phyloP scores from a whole-genome alignment of 495 filamentous ascomycete species.

The Lineolata rhizophorae region DNA sequence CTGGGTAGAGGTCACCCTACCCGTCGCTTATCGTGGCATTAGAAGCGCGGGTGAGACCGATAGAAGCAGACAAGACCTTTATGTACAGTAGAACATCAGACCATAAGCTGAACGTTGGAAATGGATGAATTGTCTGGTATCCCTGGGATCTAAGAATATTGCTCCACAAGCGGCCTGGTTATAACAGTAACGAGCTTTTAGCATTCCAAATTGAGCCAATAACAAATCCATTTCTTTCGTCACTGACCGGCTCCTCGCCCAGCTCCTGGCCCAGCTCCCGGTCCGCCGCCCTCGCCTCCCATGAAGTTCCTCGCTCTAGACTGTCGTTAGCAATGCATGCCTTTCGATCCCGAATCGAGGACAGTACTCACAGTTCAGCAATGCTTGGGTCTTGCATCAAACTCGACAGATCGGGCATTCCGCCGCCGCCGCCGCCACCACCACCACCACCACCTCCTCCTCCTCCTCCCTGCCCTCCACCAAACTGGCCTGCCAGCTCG shows the following conservation, averaged over 20 bases:
- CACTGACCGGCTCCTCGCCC: constrained; percentile 9
- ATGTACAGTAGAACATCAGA: too few species aligned
- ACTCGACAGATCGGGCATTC: constrained; percentile 56
- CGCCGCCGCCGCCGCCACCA: constrained; percentile 34
- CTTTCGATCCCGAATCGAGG: constrained; percentile 1
- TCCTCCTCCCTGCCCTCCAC: constrained; percentile 22
- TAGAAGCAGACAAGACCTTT: too few species aligned
- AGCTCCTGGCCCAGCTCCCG: constrained; percentile 8
- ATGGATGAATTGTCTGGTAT: too few species aligned
- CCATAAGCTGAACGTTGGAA: too few species aligned
- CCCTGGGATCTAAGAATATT: too few species aligned
- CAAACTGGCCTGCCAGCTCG: constrained; percentile 55
- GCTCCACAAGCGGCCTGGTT: too few species aligned
- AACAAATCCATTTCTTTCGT: too few species aligned
- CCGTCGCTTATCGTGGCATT: too few species aligned
- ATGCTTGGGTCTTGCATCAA: constrained; percentile 83
- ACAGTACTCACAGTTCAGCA: constrained; percentile 69
- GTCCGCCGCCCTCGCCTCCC: constrained; percentile 5
- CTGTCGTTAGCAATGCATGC: neutral
- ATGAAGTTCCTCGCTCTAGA: constrained; percentile 19
- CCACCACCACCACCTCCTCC: constrained; percentile 23
- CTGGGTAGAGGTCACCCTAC: too few species aligned
- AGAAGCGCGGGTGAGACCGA: too few species aligned
- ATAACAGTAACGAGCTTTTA: too few species aligned
- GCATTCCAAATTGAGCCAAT: too few species aligned